Base-by-base conservation (phyloP, 192 early-diverging fungal genomes). In the Geranomyces michiganensis region DNA sequence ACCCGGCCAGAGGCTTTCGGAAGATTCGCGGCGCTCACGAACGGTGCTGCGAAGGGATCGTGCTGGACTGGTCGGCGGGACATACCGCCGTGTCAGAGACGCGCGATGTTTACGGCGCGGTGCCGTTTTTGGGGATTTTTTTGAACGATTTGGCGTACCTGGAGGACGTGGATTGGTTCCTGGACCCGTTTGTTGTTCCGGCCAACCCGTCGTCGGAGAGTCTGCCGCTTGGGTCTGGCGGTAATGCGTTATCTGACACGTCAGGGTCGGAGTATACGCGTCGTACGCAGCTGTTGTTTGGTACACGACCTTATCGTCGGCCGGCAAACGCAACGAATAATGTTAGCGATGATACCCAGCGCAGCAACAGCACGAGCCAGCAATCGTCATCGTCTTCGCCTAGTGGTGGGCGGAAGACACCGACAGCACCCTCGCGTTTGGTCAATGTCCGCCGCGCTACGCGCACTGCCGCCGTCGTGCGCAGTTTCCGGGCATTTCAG, bases 91-190 rank as follows among this genome's bases (percentile, higher is more conserved):
- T 36, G 7, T 49, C 43, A 7, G 21, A n/a, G n/a, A 19, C 45
- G n/a, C 47, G 43, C 48, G 66, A 68, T 60, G 15, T 31, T 27
- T 68, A 21, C 29, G 60, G 70, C 15, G 70, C 70, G 7, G 70
- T 72, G 7, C 70, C 70, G 14, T 72, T 72, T 55, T 24, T 72
- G 29, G 70, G 70, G 1, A 27, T 72, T 24, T 59, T 72, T 19
- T 32, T 72, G 27, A 72, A 48, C 29, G 70, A 72, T 36, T 21
- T 72, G 62, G 70, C 53, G 29, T 64, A 48, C 41, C 17, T 55
- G 13, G 70, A 72, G 44, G 70, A 72, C 13, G 32, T 30, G n/a
- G 70, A 49, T n/a, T 72, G 60, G 60, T 72, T 72, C 51, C 19
- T 72, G 0, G 70, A 72, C 17, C 70, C 70, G 12, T 72, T 64